A percentile compares a stretch with the other conserved stretches of the same genome.
Conservation (phyloP, 2,329 filamentous ascomycete species). For the Chaetomiaceae sp. region DNA sequence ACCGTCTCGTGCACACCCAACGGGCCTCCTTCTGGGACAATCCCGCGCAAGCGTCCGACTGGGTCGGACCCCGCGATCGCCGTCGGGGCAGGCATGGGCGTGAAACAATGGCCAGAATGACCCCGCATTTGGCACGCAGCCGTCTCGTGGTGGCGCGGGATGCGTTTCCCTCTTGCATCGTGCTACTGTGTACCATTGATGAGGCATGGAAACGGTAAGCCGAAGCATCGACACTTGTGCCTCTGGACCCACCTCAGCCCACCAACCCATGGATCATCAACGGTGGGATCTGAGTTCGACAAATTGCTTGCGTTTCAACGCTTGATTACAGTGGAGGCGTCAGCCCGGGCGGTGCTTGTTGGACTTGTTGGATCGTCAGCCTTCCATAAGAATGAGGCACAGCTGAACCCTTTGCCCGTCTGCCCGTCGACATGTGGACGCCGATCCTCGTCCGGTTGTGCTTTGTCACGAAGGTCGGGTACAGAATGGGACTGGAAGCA, state of each 20-base stretch:
- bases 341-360: too few relatives aligned
- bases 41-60: constrained; percentile 12
- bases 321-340: background rate
- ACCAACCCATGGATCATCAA: background rate
- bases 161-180: constrained; percentile 1
- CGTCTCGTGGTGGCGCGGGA: constrained; percentile 5
- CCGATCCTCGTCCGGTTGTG: too few relatives aligned
- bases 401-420: too few relatives aligned
- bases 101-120: constrained; percentile 13
- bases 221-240: too few relatives aligned
- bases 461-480: too few relatives aligned
- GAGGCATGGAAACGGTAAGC: constrained; percentile 1
- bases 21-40: constrained; percentile 3
- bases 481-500: too few relatives aligned
- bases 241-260: too few relatives aligned
- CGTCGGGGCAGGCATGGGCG: constrained; percentile 6
- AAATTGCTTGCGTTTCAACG: background rate
- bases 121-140: constrained; percentile 13
- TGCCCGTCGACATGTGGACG: too few relatives aligned
- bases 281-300: background rate
- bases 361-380: too few relatives aligned
- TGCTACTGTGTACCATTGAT: background rate
- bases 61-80: constrained; percentile 12
- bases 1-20: constrained; percentile 10
- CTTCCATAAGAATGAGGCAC: too few relatives aligned